These are phyloP conservation scores for Arthroderma sp. DNA, from an alignment of 2,329 filamentous ascomycete genomes.

Conservation along the genomic window DNA sequence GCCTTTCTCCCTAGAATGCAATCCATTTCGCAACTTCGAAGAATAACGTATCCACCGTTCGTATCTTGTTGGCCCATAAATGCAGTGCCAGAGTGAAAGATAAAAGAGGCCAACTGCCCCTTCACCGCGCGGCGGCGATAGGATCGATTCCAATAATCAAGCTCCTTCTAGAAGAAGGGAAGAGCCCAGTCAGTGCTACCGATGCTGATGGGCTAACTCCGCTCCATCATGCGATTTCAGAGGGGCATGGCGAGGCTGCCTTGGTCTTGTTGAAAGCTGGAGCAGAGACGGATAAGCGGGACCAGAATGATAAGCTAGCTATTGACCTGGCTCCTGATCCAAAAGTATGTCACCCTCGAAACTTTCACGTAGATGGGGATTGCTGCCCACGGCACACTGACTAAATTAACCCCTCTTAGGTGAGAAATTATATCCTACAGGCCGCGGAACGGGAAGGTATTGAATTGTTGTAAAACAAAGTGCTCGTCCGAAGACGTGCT, in stretches of 20 bases:
- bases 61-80: slow-evolving; percentile 59
- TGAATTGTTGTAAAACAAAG: slow-evolving; percentile 32
- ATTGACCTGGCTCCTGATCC: slow-evolving; percentile 75
- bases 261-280: slow-evolving; percentile 71
- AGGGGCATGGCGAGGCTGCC: slow-evolving; percentile 64
- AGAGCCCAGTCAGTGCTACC: slow-evolving; percentile 69
- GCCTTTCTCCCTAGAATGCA: slow-evolving; percentile 47
- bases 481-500: too few species aligned
- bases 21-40: slow-evolving; percentile 90
- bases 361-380: background rate
- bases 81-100: slow-evolving; percentile 73
- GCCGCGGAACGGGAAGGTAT: slow-evolving; percentile 77
- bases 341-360: slow-evolving; percentile 44
- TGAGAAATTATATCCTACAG: slow-evolving; percentile 62
- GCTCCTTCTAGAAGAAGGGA: slow-evolving; percentile 57
- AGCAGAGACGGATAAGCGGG: slow-evolving; percentile 67
- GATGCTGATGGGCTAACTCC: slow-evolving; percentile 77
- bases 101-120: slow-evolving; percentile 71
- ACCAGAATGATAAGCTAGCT: slow-evolving; percentile 55
- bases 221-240: slow-evolving; percentile 58
- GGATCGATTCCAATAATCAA: slow-evolving; percentile 81
- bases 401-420: slow-evolving; percentile 31
- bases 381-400: background rate
- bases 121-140: slow-evolving; percentile 83
- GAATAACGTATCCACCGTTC: slow-evolving; percentile 67